Evolutionary conservation across 805 yeast genomes (phyloP).

Genomic region (Ascoidea rubescens): DNA sequence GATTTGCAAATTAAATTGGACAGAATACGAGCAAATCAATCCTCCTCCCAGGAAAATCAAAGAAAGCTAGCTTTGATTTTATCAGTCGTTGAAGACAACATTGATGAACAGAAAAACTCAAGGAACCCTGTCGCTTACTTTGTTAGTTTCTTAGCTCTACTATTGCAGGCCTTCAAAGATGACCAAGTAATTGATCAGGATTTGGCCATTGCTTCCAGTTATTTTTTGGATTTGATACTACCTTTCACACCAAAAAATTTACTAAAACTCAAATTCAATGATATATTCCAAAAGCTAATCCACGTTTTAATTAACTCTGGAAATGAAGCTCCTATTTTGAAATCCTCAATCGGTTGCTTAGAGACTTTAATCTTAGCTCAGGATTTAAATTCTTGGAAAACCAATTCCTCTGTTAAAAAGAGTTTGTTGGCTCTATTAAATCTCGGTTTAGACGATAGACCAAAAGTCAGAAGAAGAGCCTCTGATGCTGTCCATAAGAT

Average conservation of each 20-base stretch:
- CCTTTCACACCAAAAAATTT: constrained; percentile 61
- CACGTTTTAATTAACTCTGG: constrained; percentile 33
- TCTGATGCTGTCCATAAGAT: constrained; percentile 70
- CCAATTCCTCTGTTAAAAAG: constrained; percentile 54
- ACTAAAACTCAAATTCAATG: constrained; percentile 60
- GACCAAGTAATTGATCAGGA: constrained; percentile 41
- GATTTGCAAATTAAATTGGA: constrained; percentile 51
- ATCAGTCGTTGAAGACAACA: constrained; percentile 82
- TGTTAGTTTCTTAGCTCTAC: constrained; percentile 65
- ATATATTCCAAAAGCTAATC: constrained; percentile 52
- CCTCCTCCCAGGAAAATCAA: constrained; percentile 78
- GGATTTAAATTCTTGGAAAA: constrained; percentile 67
- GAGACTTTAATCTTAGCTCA: constrained; percentile 72
- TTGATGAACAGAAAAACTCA: constrained; percentile 48
- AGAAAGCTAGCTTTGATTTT: constrained; percentile 73
- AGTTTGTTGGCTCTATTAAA: constrained; percentile 70
- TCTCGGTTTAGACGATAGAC: constrained; percentile 75
- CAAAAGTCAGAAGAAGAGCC: constrained; percentile 92
- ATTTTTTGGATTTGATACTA: constrained; percentile 66
- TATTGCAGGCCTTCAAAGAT: constrained; percentile 54
- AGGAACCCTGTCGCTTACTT: constrained; percentile 70
- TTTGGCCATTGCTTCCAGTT: constrained; percentile 64
- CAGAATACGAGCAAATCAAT: constrained; percentile 56
- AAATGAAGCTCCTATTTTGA: constrained; percentile 62
- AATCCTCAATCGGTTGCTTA: constrained; percentile 75